Base-by-base conservation (phyloP, 805 yeast genomes). In the Wickerhamiella lipophila region DNA sequence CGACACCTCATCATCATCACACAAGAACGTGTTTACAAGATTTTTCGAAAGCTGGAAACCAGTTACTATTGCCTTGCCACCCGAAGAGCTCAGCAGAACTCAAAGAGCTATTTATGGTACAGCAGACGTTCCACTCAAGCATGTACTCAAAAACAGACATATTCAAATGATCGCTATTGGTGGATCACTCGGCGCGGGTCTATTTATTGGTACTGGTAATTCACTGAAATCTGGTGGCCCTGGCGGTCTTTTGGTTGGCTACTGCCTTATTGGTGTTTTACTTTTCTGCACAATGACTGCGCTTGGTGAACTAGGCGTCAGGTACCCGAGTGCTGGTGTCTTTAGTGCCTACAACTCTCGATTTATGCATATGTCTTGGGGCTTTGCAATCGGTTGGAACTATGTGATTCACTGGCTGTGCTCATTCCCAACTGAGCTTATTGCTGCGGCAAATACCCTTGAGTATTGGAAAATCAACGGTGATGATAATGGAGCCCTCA, bases 151-250 rank as follows among this genome's bases (percentile, higher is more conserved):
- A 52, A 56, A 70, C 6, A 70, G 87, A 59, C 88, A 81, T 63
- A 68, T 82, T 58, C 76, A 79, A 52, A 75, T 83, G 80, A 80
- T 82, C 56, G 80, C 86, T 36, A 72, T 82, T 38, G 85, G 85
- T 27, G 82, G 85, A 29, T 77, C 81, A 55, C 77, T 81, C 44
- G 89, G 89, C 55, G 79, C 86, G 2, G 88, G 89, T 60, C 64
- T 81, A 49, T 76, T 82, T 54, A 78, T 82, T 45, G 86, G 87
- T 56, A 68, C 78, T 13, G 86, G 85, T 35, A 64, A 68, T 16
- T 73, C 81, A 1, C 69, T 82, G 53, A 60, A 64, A 27, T 63
- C 67, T 6, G 71, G 68, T 18, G 89, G 88, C 29, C 84, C 86
- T 3, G 83, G 72, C 3, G 74, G 76, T 45, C 55, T 74, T 32